Evolutionary conservation across 768 basidiomycete species (phyloP), one percentile per base, ranked within the genome.

Genomic region (Macrolepiota albuminosa): DNA sequence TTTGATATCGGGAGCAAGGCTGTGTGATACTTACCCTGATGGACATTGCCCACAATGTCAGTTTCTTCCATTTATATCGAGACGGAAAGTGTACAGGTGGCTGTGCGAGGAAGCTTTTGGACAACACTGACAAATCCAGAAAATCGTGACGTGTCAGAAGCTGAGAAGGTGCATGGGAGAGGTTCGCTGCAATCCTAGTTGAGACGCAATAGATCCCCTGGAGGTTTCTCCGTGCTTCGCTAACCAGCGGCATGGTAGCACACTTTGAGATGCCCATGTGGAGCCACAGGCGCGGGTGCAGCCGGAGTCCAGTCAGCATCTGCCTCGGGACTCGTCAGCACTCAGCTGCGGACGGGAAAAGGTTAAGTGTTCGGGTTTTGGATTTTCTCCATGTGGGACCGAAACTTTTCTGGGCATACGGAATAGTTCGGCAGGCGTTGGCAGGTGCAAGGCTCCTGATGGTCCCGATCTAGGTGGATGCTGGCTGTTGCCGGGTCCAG

Each of bases 381-480:
- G 33, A n/a, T 14, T 36, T 52, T 58, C 34, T 59, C 58, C 58
- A 59, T 53, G 43, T 10, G 43, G 8, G 34, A 24, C 42, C 42
- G 43, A 53, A 43, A 16, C 21, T 46, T 37, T 29, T 57, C 39
- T 57, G n/a, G 36, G 36, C n/a, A 18, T 18, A 42, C 46, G 39
- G 48, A 40, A 34, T 50, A 14, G 37, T 57, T 56, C 48, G 48
- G 56, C 56, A 18, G 36, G 31, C 2, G 43, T 33, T 58, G 57
- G 45, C 49, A 52, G 49, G 47, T 47, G 18, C 24, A 47, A 29
- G 46, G 34, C 24, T 31, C n/a, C 37, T 58, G 43, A 57, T 58
- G 48, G 33, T 18, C 59, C 59, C 59, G 59, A 60, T 60, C 54
- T 50, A 26, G 39, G 33, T 56, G 59, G 54, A 55, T 10, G n/a